Evolutionary conservation across 1,139 yeast species (phyloP).

Genomic region (Taphrina confusa): DNA sequence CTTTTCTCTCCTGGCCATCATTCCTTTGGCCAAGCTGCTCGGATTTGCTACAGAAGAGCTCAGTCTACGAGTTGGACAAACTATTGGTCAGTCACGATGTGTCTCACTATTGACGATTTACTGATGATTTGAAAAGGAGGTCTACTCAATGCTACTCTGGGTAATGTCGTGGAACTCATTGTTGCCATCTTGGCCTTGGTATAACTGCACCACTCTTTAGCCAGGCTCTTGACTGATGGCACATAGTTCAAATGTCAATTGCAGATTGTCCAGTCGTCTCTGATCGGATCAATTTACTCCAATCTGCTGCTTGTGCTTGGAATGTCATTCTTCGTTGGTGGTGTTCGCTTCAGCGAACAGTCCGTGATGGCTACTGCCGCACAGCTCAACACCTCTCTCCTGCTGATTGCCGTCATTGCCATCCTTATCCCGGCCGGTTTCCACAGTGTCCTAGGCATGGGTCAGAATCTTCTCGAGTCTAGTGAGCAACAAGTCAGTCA

Average conservation of each 20-base stretch:
- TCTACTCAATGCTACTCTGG: conserved; percentile 55
- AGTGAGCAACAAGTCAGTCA: conserved; percentile 48
- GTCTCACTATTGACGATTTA: neutral
- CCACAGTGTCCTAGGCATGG: conserved; percentile 48
- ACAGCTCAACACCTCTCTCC: conserved; percentile 90
- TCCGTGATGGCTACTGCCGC: conserved; percentile 94
- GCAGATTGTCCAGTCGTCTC: conserved; percentile 89
- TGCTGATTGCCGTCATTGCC: conserved; percentile 89
- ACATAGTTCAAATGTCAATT: conserved; percentile 59
- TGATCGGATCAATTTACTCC: conserved; percentile 91
- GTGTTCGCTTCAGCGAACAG: conserved; percentile 81
- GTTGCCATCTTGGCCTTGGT: conserved; percentile 86
- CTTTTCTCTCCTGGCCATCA: conserved; percentile 83
- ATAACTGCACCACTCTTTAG: conserved; percentile 46
- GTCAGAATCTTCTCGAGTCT: conserved; percentile 59
- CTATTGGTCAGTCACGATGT: neutral
- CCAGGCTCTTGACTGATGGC: neutral
- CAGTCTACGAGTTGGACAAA: conserved; percentile 55
- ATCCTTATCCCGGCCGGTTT: conserved; percentile 93
- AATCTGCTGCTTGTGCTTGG: conserved; percentile 87
- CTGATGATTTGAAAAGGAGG: neutral
- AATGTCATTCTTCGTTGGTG: conserved; percentile 92
- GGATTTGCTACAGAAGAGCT: conserved; percentile 86
- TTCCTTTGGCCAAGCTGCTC: conserved; percentile 76
- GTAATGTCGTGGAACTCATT: conserved; percentile 90